phyloP scores from a whole-genome alignment of 805 yeast species.

The Komagataella populi region DNA sequence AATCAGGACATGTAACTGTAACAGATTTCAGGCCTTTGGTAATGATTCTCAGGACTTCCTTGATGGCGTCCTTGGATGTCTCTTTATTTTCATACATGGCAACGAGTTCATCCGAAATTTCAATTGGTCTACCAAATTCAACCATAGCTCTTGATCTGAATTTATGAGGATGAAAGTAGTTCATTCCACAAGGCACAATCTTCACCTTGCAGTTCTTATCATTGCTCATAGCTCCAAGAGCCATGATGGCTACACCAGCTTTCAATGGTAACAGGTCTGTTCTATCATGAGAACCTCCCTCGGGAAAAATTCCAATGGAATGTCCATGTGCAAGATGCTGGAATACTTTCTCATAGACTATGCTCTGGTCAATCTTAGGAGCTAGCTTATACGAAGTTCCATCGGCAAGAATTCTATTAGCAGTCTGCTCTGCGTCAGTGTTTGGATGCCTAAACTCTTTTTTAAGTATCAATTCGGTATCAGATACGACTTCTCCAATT shows the following conservation, averaged over 20 bases:
- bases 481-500: conserved; percentile 52
- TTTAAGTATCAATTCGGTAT: conserved; percentile 52
- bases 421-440: conserved; percentile 25
- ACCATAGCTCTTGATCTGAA: conserved; percentile 91
- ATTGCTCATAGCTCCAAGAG: conserved; percentile 80
- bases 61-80: conserved; percentile 61
- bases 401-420: conserved; percentile 23
- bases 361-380: conserved; percentile 71
- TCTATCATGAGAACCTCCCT: conserved; percentile 96
- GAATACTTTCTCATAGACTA: conserved; percentile 75
- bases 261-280: conserved; percentile 83
- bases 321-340: conserved; percentile 69
- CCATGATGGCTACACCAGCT: conserved; percentile 98
- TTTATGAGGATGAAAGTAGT: conserved; percentile 90
- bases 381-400: conserved; percentile 63
- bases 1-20: conserved; percentile 81
- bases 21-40: conserved; percentile 70
- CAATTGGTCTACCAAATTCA: conserved; percentile 85
- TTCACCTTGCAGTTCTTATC: conserved; percentile 66
- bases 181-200: conserved; percentile 95
- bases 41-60: conserved; percentile 53
- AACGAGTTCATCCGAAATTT: conserved; percentile 47
- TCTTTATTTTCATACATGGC: conserved; percentile 44
- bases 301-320: conserved; percentile 90
- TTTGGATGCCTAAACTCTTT: conserved; percentile 44